Percentiles rank a stretch among this genome's conserved stretches.
Evolutionary conservation across 352 stramenopile species (phyloP).

Genomic region (Globisporangium takayamanum): DNA sequence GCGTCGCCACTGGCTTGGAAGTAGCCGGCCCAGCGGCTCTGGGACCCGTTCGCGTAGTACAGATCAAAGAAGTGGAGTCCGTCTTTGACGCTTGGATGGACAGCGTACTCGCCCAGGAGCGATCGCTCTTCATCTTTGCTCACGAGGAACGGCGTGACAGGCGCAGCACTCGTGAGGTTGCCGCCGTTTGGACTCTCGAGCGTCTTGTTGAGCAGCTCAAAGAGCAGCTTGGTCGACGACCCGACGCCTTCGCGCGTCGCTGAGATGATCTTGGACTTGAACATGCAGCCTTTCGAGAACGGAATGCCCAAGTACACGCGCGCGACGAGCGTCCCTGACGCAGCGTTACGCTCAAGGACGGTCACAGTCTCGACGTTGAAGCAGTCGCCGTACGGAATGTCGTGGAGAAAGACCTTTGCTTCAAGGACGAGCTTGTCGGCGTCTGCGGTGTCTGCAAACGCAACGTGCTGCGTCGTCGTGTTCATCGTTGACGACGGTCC

Average conservation of each 20-base stretch:
- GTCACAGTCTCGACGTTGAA: constrained; percentile 74
- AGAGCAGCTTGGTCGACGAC: constrained; percentile 47
- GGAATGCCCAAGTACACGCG: constrained; percentile 73
- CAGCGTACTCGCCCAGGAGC: constrained; percentile 56
- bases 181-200: constrained; percentile 19
- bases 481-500: constrained; percentile 79
- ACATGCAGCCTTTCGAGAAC: constrained; percentile 87
- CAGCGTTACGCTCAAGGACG: constrained; percentile 37
- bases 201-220: constrained; percentile 54
- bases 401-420: constrained; percentile 59
- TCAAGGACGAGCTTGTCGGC: constrained; percentile 53
- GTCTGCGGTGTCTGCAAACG: constrained; percentile 29
- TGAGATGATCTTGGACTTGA: constrained; percentile 87
- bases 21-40: constrained; percentile 46
- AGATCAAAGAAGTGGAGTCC: constrained; percentile 64
- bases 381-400: constrained; percentile 84
- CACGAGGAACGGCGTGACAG: constrained; percentile 54
- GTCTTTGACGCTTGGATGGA: constrained; percentile 44
- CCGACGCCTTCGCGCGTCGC: constrained; percentile 55
- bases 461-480: constrained; percentile 66
- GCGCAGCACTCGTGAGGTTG: constrained; percentile 11
- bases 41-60: constrained; percentile 53
- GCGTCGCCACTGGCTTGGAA: constrained; percentile 57
- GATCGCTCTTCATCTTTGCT: constrained; percentile 66
- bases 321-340: constrained; percentile 36